These are phyloP conservation scores for Penicillium palitans DNA, from an alignment of 2,329 filamentous ascomycete genomes.

Conservation along the genomic window DNA sequence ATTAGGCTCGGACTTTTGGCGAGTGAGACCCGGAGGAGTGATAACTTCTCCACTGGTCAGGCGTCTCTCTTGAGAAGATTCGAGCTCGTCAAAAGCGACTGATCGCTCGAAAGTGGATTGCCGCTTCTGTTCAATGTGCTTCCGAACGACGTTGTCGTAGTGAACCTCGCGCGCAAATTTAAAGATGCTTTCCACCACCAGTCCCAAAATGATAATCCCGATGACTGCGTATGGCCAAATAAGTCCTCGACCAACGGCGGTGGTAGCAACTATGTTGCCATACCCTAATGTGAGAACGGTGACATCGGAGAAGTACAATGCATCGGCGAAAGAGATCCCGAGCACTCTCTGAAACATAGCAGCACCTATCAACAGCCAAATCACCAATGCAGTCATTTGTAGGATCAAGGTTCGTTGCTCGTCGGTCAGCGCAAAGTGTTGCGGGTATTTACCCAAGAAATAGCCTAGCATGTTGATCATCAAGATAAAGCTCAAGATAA, in stretches of 20 bases:
- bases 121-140: constrained; percentile 58
- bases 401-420: constrained; percentile 86
- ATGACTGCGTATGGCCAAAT: constrained; percentile 81
- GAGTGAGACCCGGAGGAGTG: not conserved
- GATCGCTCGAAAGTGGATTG: constrained; percentile 56
- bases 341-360: constrained; percentile 73
- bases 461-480: constrained; percentile 79
- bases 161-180: constrained; percentile 63
- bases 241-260: constrained; percentile 64
- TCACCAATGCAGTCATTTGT: constrained; percentile 81
- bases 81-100: constrained; percentile 41
- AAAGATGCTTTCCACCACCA: constrained; percentile 78
- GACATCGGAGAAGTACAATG: constrained; percentile 76
- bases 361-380: constrained; percentile 77
- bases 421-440: constrained; percentile 74
- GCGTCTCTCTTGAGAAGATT: constrained; percentile 26
- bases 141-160: constrained; percentile 61
- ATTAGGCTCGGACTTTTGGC: constrained; percentile 6
- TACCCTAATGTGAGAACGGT: constrained; percentile 63
- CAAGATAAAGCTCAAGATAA: constrained; percentile 73
- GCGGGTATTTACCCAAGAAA: constrained; percentile 69
- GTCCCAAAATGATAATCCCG: constrained; percentile 79
- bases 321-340: constrained; percentile 73
- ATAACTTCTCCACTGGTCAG: not conserved
- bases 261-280: constrained; percentile 60